Evolutionary conservation across 257 asterid genomes (phyloP).

Genomic region (Cruciata laevipes): DNA sequence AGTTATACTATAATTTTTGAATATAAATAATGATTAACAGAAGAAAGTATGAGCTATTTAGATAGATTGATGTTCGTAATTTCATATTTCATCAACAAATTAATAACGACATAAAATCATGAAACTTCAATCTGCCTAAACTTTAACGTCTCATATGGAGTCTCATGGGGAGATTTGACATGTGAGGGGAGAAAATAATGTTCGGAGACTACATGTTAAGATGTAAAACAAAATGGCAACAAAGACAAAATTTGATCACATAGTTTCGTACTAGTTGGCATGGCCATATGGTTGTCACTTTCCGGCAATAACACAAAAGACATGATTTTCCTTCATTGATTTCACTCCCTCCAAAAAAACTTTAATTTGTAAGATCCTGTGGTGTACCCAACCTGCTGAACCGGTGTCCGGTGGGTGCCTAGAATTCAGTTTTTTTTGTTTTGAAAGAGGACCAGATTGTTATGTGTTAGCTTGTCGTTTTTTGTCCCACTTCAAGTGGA

Average conservation of each 20-base stretch:
- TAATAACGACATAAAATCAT: too few relatives aligned
- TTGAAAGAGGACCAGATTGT: background rate
- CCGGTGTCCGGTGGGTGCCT: background rate
- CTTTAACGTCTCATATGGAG: too few relatives aligned
- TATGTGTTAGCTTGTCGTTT: background rate
- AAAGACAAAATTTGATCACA: background rate
- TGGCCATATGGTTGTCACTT: background rate
- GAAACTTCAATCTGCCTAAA: too few relatives aligned
- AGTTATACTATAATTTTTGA: too few relatives aligned
- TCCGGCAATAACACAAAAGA: background rate
- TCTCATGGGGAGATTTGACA: too few relatives aligned
- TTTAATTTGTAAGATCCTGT: background rate
- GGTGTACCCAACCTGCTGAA: background rate
- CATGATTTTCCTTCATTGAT: too few relatives aligned
- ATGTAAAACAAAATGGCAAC: slow-evolving; percentile 13
- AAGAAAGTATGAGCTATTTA: too few relatives aligned
- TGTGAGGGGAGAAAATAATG: background rate
- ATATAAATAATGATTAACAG: too few relatives aligned
- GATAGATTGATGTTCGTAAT: too few relatives aligned
- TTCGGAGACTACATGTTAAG: slow-evolving; percentile 14
- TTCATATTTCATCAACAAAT: too few relatives aligned
- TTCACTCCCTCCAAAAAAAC: background rate
- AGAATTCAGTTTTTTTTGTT: background rate
- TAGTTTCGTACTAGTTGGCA: slow-evolving; percentile 18
- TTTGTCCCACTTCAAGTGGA: background rate